Evolutionary conservation across 495 filamentous ascomycete species (phyloP), one percentile per base, ranked within the genome.

Genomic region (Neurospora sp.): DNA sequence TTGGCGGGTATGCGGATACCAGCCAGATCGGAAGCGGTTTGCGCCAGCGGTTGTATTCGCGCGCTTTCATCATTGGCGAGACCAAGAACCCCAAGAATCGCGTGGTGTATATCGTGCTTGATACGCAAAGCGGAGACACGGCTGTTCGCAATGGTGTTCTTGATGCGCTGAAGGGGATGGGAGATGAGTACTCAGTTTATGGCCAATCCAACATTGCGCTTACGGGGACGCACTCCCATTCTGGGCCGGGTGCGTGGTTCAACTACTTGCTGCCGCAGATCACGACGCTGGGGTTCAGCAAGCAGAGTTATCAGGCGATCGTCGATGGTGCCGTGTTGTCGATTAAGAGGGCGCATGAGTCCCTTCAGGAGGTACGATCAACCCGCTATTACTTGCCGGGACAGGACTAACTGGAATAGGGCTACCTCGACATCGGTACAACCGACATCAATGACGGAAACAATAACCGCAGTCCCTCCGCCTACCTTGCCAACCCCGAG

Each of bases 211-310:
- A 98, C 78, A 82, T 99, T 62, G 96, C 96, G 16, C 85, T 99
- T 23, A 95, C 92, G 2, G 96, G 95, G 37, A 98, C 96, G 1
- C 96, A 99, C 79, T 93, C 91, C 4, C 96, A 99, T 81, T 92
- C 94, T 40, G 95, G 93, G 1, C 94, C 95, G 20, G 96, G 93
- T 1, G 96, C 92, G 40, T 98, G 94, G 94, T 89, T 96, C 77
- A 99, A 99, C 77, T 99, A 99, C 79, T 87, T 99, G 18, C 86
- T 99, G 11, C 95, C 95, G 5, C 96, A 98, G 79, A 89, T 99
- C 74, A 97, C 96, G 0, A 94, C 91, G 73, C 84, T 89, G 62
- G 96, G 96, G 0, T 98, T 97, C 73, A 87, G 93, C 81, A 89
- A 88, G 79, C 93, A 96, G 79, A 93, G 91, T 75, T 98, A 97